These are phyloP conservation scores for Aspergillus awamori DNA, from an alignment of 2,329 filamentous ascomycete species.

Conservation along the genomic window DNA sequence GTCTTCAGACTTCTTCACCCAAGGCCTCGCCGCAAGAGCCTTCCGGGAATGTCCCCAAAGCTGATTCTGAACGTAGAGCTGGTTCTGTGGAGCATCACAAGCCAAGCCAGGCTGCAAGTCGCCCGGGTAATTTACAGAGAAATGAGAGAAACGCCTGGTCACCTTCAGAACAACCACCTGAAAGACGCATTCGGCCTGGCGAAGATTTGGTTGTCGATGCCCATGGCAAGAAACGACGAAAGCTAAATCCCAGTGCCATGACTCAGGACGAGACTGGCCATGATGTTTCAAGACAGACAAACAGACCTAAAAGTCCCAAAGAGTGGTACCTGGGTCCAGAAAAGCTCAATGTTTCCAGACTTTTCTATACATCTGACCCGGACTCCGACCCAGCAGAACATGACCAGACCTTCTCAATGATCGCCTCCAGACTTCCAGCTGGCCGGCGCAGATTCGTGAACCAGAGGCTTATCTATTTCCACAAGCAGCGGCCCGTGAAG, in stretches of 20 bases:
- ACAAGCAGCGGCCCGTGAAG: constrained; percentile 28
- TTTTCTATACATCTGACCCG: constrained; percentile 47
- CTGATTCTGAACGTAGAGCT: neutral
- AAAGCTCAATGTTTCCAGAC: constrained; percentile 41
- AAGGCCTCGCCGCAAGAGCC: neutral
- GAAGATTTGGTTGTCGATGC: constrained; percentile 31
- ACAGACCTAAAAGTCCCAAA: neutral
- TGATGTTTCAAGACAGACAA: neutral
- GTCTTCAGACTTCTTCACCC: neutral
- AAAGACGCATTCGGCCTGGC: constrained; percentile 16
- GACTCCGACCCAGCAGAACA: constrained; percentile 31
- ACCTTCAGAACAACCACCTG: neutral
- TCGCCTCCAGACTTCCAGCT: constrained; percentile 25
- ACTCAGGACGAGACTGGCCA: constrained; percentile 5
- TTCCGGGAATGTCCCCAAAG: neutral
- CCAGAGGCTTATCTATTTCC: constrained; percentile 31
- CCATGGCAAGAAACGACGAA: constrained; percentile 36
- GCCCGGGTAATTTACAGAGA: neutral
- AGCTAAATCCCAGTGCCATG: constrained; percentile 24
- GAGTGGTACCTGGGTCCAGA: constrained; percentile 44
- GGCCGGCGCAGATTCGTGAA: constrained; percentile 38
- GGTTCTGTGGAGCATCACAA: neutral
- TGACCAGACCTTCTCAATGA: constrained; percentile 30
- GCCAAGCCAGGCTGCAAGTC: neutral
- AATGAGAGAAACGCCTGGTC: neutral